Conservation (phyloP, 371 early-diverging fungal genomes). For the Mortierella sp. region DNA sequence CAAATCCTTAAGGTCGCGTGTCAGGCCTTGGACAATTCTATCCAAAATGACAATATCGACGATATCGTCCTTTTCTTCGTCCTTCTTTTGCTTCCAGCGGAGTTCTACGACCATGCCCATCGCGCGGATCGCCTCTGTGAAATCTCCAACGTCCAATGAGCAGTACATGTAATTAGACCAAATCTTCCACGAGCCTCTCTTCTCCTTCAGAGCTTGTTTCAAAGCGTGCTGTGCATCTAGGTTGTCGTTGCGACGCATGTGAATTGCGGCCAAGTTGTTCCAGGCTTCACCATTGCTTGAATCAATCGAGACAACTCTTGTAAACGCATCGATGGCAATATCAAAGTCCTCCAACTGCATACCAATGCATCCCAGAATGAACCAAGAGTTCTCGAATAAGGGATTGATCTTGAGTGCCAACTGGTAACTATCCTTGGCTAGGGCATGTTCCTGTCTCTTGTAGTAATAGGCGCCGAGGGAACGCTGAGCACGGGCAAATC, state of each 20-base stretch:
- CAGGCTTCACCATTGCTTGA: constrained; percentile 94
- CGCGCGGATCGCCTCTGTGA: constrained; percentile 88
- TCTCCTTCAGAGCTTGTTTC: constrained; percentile 84
- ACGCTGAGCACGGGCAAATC: constrained; percentile 94
- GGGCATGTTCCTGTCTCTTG: constrained; percentile 66
- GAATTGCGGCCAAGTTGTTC: constrained; percentile 94
- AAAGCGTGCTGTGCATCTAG: constrained; percentile 87
- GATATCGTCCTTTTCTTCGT: constrained; percentile 66
- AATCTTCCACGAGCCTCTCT: constrained; percentile 89
- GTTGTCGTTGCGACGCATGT: constrained; percentile 75
- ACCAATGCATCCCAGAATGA: constrained; percentile 94
- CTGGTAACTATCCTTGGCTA: constrained; percentile 72
- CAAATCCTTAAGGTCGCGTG: constrained; percentile 73
- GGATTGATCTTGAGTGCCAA: constrained; percentile 93
- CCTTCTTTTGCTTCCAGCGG: constrained; percentile 66
- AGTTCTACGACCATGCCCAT: constrained; percentile 87
- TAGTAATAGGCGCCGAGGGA: constrained; percentile 88
- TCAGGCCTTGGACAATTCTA: constrained; percentile 78
- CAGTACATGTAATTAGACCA: constrained; percentile 93
- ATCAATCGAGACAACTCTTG: constrained; percentile 81
- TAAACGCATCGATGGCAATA: constrained; percentile 81
- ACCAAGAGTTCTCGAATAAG: constrained; percentile 96
- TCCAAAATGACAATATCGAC: constrained; percentile 84
- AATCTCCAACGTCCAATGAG: constrained; percentile 83
- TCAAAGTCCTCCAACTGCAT: constrained; percentile 87